Conservation (phyloP, 2,329 filamentous ascomycete species). For the Boeremia exigua region DNA sequence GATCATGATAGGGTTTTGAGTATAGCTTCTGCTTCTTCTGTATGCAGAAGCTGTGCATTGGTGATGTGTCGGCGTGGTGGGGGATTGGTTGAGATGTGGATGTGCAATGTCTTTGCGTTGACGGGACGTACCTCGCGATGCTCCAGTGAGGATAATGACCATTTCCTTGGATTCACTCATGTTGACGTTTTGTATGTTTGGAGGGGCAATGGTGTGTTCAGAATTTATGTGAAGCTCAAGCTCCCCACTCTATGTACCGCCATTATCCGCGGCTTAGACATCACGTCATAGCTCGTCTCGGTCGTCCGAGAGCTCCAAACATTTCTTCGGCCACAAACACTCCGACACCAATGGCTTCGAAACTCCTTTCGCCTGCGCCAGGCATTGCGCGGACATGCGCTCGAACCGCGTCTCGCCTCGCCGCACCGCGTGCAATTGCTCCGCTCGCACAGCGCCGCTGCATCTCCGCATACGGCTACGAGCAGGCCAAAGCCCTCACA, state of each 20-base stretch:
- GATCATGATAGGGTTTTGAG: neutral
- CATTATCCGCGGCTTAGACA: conserved; percentile 31
- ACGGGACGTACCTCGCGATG: conserved; percentile 61
- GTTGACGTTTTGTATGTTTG: conserved; percentile 7
- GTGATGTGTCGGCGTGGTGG: neutral
- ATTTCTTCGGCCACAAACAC: conserved; percentile 7
- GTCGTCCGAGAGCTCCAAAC: conserved; percentile 11
- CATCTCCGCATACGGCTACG: conserved; percentile 75
- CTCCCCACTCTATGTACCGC: conserved; percentile 25
- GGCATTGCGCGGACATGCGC: conserved; percentile 24
- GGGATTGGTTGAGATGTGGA: neutral
- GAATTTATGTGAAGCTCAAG: conserved; percentile 7
- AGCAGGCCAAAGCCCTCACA: conserved; percentile 81
- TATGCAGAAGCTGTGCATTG: neutral
- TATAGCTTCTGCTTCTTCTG: neutral
- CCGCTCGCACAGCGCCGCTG: conserved; percentile 45
- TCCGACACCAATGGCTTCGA: conserved; percentile 35
- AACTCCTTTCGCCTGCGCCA: conserved; percentile 26
- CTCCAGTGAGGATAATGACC: conserved; percentile 64
- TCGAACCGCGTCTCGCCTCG: conserved; percentile 9
- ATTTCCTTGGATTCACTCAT: conserved; percentile 45
- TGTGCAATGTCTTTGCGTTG: neutral
- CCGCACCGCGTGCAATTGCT: conserved; percentile 8
- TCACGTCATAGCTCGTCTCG: conserved; percentile 39
- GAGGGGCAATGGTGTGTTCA: neutral